A percentile compares a stretch with the other conserved stretches of the same genome.
These are phyloP conservation scores for Mycena leptocephala DNA, from an alignment of 768 basidiomycete species.

Conservation along the genomic window DNA sequence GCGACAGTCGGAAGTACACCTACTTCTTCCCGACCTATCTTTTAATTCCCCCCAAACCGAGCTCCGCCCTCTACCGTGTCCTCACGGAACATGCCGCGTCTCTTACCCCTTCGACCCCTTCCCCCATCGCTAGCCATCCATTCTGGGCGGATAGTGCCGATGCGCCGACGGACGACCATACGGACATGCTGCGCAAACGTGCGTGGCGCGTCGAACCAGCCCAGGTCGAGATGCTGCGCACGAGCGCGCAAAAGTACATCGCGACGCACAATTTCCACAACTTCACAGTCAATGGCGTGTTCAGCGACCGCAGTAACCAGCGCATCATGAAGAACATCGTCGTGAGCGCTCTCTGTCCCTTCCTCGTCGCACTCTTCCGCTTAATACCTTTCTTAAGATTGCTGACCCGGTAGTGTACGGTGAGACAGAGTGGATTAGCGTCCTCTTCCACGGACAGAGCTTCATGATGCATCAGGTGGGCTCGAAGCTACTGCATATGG, in stretches of 20 bases:
- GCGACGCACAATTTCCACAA: constrained; percentile 99
- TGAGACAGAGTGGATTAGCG: constrained; percentile 95
- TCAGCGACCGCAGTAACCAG: constrained; percentile 85
- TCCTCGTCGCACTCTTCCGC: not conserved
- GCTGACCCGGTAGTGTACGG: constrained; percentile 92
- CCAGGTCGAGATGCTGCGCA: constrained; percentile 71
- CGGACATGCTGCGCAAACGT: constrained; percentile 78
- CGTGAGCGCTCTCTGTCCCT: constrained; percentile 55
- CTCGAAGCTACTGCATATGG: constrained; percentile 24
- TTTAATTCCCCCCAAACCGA: constrained; percentile 91
- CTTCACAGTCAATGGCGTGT: constrained; percentile 93
- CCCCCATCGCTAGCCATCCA: constrained; percentile 53
- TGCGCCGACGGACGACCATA: constrained; percentile 62
- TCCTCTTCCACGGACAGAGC: constrained; percentile 96
- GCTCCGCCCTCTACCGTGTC: constrained; percentile 69
- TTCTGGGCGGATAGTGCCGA: constrained; percentile 73
- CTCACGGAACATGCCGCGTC: constrained; percentile 54
- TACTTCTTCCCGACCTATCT: constrained; percentile 97
- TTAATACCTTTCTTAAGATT: constrained; percentile 60
- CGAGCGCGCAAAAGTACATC: constrained; percentile 75
- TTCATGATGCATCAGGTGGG: constrained; percentile 99
- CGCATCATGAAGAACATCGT: constrained; percentile 93
- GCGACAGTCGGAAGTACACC: constrained; percentile 97
- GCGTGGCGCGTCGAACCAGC: constrained; percentile 76
- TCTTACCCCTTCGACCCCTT: constrained; percentile 41